phyloP scores from a whole-genome alignment of 345 rosid genomes.

The Clausena lansium region DNA sequence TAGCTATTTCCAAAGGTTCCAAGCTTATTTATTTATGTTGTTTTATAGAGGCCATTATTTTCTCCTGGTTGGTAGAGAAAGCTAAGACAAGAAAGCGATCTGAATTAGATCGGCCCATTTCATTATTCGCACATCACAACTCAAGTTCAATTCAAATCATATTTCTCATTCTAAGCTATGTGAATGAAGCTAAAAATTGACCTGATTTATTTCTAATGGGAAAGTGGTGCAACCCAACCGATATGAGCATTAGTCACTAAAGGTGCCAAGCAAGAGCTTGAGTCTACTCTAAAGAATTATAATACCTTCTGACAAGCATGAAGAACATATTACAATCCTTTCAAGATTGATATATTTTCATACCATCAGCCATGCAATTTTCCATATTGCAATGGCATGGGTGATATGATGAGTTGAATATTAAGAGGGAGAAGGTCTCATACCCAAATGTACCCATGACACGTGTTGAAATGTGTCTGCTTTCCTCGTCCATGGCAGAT shows the following conservation, averaged over 20 bases:
- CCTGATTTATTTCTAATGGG: too few species aligned
- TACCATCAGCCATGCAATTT: background rate
- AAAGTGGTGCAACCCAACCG: too few species aligned
- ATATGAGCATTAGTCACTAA: background rate
- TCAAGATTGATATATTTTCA: background rate
- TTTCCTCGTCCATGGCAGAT: slow-evolving; percentile 86
- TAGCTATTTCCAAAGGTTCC: background rate
- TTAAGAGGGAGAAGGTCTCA: slow-evolving; percentile 7
- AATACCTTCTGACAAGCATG: background rate
- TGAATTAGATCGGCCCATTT: too few species aligned
- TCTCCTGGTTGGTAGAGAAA: too few species aligned
- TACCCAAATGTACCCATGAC: slow-evolving; percentile 99
- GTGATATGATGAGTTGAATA: background rate
- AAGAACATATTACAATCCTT: background rate
- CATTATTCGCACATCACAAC: too few species aligned
- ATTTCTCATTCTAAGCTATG: too few species aligned
- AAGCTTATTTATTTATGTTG: too few species aligned
- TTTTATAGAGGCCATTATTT: too few species aligned
- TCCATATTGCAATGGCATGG: background rate
- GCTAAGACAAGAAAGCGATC: too few species aligned
- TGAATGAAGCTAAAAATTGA: too few species aligned
- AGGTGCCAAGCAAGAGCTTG: background rate
- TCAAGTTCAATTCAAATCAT: too few species aligned
- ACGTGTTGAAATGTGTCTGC: slow-evolving; percentile 85
- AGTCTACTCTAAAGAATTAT: background rate